Percentiles rank a stretch among this genome's conserved stretches.
Conservation (phyloP, 164 flowering plant species). For the Akebia trifoliata region DNA sequence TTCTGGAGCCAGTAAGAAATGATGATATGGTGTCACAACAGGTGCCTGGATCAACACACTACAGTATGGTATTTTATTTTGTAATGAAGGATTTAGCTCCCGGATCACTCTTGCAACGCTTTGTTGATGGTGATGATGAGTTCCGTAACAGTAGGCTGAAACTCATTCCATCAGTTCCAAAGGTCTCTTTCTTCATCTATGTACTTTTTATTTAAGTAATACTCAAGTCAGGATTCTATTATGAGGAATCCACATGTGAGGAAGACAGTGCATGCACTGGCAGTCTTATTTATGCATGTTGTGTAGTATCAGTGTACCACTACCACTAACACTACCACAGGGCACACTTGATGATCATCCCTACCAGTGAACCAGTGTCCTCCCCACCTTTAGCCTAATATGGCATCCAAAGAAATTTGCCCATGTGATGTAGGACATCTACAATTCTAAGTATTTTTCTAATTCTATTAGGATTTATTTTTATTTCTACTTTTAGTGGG, state of each 20-base stretch:
- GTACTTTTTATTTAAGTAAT: background rate
- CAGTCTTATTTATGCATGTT: no score
- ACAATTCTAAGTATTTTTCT: no score
- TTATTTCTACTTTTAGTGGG: no score
- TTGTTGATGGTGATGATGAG: constrained; percentile 99
- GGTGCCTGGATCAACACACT: constrained; percentile 97
- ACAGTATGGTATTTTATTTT: constrained; percentile 99
- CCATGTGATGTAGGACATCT: no score
- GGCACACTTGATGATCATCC: no score
- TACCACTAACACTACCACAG: no score
- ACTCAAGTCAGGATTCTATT: background rate
- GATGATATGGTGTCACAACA: constrained; percentile 21
- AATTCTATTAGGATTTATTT: no score
- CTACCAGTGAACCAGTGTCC: no score
- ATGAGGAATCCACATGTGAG: no score
- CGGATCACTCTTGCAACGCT: constrained; percentile 91
- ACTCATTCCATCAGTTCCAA: constrained; percentile 97
- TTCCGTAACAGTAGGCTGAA: constrained; percentile 92
- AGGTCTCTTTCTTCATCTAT: constrained; percentile 41
- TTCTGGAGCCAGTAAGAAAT: constrained; percentile 6
- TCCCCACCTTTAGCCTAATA: no score
- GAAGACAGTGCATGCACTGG: background rate
- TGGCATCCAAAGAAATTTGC: no score
- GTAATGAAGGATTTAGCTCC: constrained; percentile 61
- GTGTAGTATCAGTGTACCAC: no score